Evolutionary conservation across 2,329 filamentous ascomycete genomes (phyloP), one percentile per base, ranked within the genome.

Genomic region (Aschersonia sp.): DNA sequence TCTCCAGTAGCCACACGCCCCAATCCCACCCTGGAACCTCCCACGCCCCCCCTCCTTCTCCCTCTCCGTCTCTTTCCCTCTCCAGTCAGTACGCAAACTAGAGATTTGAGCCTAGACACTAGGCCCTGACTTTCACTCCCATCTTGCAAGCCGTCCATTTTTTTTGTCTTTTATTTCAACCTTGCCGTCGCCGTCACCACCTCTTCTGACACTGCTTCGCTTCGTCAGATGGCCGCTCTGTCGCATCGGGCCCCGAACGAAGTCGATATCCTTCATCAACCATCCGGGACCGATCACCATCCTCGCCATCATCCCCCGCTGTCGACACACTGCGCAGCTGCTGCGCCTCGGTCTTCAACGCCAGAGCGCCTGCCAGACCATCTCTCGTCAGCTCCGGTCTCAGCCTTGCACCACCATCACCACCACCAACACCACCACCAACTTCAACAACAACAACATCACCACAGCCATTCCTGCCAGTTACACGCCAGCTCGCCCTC

Each of bases 161-260:
- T 47, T 46, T 54, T 49, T 56, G 49, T 47, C 43, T 56, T 50
- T 58, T 62, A 60, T 61, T 61, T 62, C 56, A 60, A 60, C 57
- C 57, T 60, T 59, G 54, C 57, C 58, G 49, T 49, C 58, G 58
- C 55, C 57, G 55, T 57, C 55, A 58, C 57, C 54, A 54, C 52
- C 51, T 50, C 46, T 53, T 52, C 60, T 60, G 22, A 41, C 50
- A 53, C 57, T 52, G 55, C 50, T 47, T 56, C 54, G 57, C 56
- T 57, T 54, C 59, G 62, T 64, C 70, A 71, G 68, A 72, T 71
- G 69, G 68, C 68, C 62, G 64, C 66, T 58, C 57, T 65, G 57
- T 64, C 62, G 57, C 59, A 63, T 54, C 57, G 56, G 56, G 55
- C 56, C 52, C 61, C 58, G 53, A 60, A 55, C 52, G 57, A 53